Percentiles rank a stretch among this genome's conserved stretches.
Conservation (phyloP, 148 eudicot genomes). For the Selenicereus undatus region DNA sequence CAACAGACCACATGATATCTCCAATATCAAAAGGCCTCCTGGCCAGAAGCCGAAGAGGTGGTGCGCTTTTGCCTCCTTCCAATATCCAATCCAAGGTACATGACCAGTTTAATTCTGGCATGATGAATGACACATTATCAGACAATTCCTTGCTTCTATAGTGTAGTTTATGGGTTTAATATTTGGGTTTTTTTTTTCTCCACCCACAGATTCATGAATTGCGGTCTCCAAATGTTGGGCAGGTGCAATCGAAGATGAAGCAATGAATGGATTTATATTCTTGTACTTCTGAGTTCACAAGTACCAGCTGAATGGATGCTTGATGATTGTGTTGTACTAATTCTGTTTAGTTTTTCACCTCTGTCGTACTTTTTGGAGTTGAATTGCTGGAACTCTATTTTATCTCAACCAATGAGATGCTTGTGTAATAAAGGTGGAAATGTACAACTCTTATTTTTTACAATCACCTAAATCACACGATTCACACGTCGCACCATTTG, state of each 20-base stretch:
- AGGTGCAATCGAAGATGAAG: slow-evolving; percentile 8
- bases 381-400: neutral
- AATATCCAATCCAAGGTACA: slow-evolving; percentile 55
- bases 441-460: neutral
- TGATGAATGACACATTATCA: neutral
- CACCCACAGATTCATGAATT: slow-evolving; percentile 21
- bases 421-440: neutral
- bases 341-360: neutral
- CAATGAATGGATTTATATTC: neutral
- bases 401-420: neutral
- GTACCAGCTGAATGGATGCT: neutral
- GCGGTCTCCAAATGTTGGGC: slow-evolving; percentile 12
- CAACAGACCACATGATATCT: slow-evolving; percentile 44
- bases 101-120: too few relatives aligned
- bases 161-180: neutral
- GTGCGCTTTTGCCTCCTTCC: slow-evolving; percentile 50
- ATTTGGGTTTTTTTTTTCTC: neutral
- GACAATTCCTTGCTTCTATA: neutral
- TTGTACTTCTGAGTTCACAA: neutral
- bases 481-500: neutral
- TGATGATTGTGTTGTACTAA: neutral
- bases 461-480: neutral
- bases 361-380: neutral
- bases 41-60: slow-evolving; percentile 45
- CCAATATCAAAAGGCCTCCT: slow-evolving; percentile 43